Evolutionary conservation across 495 filamentous ascomycete species (phyloP).

Genomic region (Tuber borchii): DNA sequence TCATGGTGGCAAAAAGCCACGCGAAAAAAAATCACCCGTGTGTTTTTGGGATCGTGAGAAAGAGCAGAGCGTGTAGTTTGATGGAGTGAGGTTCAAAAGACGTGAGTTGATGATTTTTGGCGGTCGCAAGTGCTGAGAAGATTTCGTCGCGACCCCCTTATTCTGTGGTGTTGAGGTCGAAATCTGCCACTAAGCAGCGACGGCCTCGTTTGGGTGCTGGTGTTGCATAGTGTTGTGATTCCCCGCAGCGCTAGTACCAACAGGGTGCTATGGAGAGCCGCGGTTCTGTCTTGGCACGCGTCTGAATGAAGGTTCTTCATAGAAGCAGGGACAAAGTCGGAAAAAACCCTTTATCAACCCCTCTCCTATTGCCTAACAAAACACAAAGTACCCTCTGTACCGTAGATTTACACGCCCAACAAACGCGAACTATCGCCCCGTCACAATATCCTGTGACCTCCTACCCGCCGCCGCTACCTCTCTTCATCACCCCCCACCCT

Average conservation of each 20-base stretch:
- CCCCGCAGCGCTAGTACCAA: slow-evolving; percentile 18
- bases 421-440: neutral
- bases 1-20: slow-evolving; percentile 42
- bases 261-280: neutral
- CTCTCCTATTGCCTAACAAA: neutral
- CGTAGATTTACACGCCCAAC: neutral
- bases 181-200: slow-evolving; percentile 38
- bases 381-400: neutral
- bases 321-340: slow-evolving; percentile 1
- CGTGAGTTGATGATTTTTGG: slow-evolving; percentile 38
- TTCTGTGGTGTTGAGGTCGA: slow-evolving; percentile 40
- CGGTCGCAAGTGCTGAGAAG: slow-evolving; percentile 40
- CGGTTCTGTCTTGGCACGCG: slow-evolving; percentile 15
- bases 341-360: neutral
- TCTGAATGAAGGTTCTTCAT: neutral
- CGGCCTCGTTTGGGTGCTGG: slow-evolving; percentile 34
- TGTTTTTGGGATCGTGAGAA: slow-evolving; percentile 39
- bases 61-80: slow-evolving; percentile 34
- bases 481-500: neutral
- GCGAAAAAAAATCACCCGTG: slow-evolving; percentile 39
- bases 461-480: neutral
- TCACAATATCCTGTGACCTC: slow-evolving; percentile 1
- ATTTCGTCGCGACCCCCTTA: slow-evolving; percentile 36
- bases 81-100: slow-evolving; percentile 30
- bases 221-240: slow-evolving; percentile 35